A percentile compares a stretch with the other conserved stretches of the same genome.
These are phyloP conservation scores for Trichoderma erinaceum DNA, from an alignment of 495 filamentous ascomycete species.

Conservation along the genomic window DNA sequence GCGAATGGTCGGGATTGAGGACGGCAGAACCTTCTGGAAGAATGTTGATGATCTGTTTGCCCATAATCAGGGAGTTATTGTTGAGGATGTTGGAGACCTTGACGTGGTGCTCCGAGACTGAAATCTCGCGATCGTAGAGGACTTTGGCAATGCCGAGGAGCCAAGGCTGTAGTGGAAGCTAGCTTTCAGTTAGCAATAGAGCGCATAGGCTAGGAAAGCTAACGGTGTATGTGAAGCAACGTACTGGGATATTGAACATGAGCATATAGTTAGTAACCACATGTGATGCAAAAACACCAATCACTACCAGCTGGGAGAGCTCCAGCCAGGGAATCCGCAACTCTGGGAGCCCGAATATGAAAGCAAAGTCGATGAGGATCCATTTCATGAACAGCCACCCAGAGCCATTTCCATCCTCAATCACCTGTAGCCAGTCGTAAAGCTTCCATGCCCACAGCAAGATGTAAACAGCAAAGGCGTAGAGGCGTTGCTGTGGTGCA, in stretches of 20 bases:
- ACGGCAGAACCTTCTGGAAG: conserved; percentile 89
- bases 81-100: conserved; percentile 79
- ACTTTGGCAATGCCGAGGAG: conserved; percentile 62
- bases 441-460: conserved; percentile 69
- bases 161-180: conserved; percentile 61
- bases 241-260: conserved; percentile 84
- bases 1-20: conserved; percentile 68
- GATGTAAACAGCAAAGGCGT: conserved; percentile 69
- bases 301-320: conserved; percentile 67
- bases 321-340: conserved; percentile 93
- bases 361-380: conserved; percentile 73
- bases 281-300: conserved; percentile 60
- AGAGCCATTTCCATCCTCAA: conserved; percentile 70
- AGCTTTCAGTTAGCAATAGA: conserved; percentile 22
- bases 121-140: conserved; percentile 82
- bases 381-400: conserved; percentile 91
- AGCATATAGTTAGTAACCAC: conserved; percentile 68
- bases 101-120: conserved; percentile 82
- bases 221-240: conserved; percentile 22
- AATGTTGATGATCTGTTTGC: conserved; percentile 94
- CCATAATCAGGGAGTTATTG: conserved; percentile 86
- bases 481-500: conserved; percentile 81
- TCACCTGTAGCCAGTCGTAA: conserved; percentile 71
- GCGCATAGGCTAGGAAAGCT: background rate
- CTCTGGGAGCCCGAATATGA: conserved; percentile 76